These are phyloP conservation scores for Geotrichum bryndzae DNA, from an alignment of 1,139 yeast species.

Conservation along the genomic window DNA sequence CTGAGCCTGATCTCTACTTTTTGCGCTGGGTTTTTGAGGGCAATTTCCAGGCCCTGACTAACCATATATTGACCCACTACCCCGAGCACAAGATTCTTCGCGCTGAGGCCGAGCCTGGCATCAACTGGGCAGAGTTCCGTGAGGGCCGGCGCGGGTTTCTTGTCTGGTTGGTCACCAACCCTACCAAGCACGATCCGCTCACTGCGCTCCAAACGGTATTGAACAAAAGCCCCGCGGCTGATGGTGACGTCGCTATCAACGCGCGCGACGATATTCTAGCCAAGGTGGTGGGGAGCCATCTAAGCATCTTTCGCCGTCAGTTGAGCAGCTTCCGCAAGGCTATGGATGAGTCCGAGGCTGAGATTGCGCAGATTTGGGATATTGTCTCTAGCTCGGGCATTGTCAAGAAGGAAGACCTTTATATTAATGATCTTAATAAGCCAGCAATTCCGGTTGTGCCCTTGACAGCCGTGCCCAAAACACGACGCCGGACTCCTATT, in stretches of 20 bases:
- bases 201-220: conserved; percentile 16
- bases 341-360: conserved; percentile 19
- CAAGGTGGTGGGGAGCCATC: conserved; percentile 19
- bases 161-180: conserved; percentile 23
- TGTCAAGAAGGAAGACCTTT: not conserved
- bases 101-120: conserved; percentile 27
- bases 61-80: conserved; percentile 12
- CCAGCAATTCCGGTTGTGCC: not conserved
- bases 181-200: conserved; percentile 16
- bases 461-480: not conserved
- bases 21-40: conserved; percentile 27
- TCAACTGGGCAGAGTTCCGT: conserved; percentile 27
- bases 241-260: conserved; percentile 10
- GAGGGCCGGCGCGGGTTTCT: conserved; percentile 24
- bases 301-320: conserved; percentile 19
- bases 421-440: not conserved
- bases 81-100: conserved; percentile 23
- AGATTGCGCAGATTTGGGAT: conserved; percentile 17
- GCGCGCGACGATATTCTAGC: conserved; percentile 17
- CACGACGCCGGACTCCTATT: conserved; percentile 3
- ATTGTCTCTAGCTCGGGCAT: conserved; percentile 5
- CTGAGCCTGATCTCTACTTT: conserved; percentile 25
- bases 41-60: conserved; percentile 20
- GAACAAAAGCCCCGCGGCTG: not conserved
- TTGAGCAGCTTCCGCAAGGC: conserved; percentile 19